Evolutionary conservation across 2,329 filamentous ascomycete genomes (phyloP).

Genomic region (Cercospora zeae-maydis): DNA sequence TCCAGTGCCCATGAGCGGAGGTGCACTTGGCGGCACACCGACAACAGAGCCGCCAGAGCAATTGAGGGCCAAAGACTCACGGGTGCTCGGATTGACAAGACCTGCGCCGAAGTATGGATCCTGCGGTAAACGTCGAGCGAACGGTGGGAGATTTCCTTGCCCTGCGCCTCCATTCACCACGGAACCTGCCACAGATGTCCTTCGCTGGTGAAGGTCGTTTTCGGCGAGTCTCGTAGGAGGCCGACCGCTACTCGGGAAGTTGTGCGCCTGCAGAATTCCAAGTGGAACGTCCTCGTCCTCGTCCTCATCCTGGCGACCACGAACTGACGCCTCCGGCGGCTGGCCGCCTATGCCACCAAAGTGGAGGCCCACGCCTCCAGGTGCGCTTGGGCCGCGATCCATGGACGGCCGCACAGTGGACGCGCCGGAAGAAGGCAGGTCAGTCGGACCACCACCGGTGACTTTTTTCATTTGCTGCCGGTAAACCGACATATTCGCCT

Average conservation of each 20-base stretch:
- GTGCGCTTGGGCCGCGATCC: constrained; percentile 48
- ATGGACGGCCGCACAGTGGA: constrained; percentile 52
- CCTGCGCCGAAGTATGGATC: constrained; percentile 82
- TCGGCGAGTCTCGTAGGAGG: constrained; percentile 65
- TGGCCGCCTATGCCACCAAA: constrained; percentile 33
- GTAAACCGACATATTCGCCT: constrained; percentile 85
- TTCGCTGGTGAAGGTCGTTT: constrained; percentile 52
- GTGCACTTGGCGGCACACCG: constrained; percentile 33
- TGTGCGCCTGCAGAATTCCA: constrained; percentile 81
- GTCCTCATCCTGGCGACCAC: constrained; percentile 50
- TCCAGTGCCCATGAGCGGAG: constrained; percentile 16
- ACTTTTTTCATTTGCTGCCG: constrained; percentile 97
- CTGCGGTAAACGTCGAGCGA: constrained; percentile 75
- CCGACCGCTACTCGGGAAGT: constrained; percentile 75
- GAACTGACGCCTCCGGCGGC: constrained; percentile 27
- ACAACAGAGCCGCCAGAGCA: constrained; percentile 41
- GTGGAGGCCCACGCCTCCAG: constrained; percentile 25
- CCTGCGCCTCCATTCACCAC: constrained; percentile 43
- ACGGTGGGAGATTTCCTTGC: constrained; percentile 65
- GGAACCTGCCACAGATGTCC: constrained; percentile 49
- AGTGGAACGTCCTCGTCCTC: constrained; percentile 86
- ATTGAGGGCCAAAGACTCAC: constrained; percentile 68
- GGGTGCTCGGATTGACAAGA: constrained; percentile 65
- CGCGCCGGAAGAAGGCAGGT: constrained; percentile 38
- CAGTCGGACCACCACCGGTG: constrained; percentile 65